Conservation (phyloP, 352 stramenopile species). For the Aphanomyces invadans region DNA sequence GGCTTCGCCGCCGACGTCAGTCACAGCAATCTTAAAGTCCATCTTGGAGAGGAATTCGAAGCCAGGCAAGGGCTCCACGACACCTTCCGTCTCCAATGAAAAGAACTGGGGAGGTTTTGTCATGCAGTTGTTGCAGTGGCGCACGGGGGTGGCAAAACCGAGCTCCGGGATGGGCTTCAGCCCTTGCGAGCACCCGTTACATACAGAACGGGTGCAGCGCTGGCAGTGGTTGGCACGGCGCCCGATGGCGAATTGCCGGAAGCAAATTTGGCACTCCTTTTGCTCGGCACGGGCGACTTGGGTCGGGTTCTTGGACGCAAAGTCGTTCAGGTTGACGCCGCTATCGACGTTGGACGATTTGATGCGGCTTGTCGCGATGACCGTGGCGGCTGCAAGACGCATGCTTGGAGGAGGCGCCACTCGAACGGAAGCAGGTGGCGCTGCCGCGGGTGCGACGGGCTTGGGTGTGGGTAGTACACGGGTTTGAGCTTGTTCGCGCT, state of each 20-base stretch:
- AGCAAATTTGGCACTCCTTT: slow-evolving; percentile 85
- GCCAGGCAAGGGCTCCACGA: slow-evolving; percentile 62
- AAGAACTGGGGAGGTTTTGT: slow-evolving; percentile 71
- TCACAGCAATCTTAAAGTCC: slow-evolving; percentile 60
- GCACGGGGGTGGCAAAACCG: slow-evolving; percentile 64
- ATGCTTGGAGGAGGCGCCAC: not conserved
- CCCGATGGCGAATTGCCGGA: slow-evolving; percentile 78
- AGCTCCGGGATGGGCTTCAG: slow-evolving; percentile 78
- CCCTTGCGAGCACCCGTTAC: slow-evolving; percentile 75
- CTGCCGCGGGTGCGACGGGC: not conserved
- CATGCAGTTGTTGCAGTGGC: slow-evolving; percentile 75
- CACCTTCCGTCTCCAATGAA: slow-evolving; percentile 65
- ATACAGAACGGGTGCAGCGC: slow-evolving; percentile 77
- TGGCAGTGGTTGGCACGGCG: slow-evolving; percentile 77
- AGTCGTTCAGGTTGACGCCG: slow-evolving; percentile 19
- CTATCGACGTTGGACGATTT: not conserved
- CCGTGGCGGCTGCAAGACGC: not conserved
- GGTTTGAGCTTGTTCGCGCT: slow-evolving; percentile 37
- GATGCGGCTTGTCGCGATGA: slow-evolving; percentile 18
- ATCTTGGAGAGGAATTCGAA: slow-evolving; percentile 83
- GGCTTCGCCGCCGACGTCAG: slow-evolving; percentile 33
- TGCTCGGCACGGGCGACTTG: slow-evolving; percentile 75
- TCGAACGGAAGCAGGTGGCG: not conserved
- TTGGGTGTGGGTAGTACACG: not conserved
- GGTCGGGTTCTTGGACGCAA: slow-evolving; percentile 30